phyloP scores from a whole-genome alignment of 2,329 filamentous ascomycete species.

The Fusarium tuaranense region DNA sequence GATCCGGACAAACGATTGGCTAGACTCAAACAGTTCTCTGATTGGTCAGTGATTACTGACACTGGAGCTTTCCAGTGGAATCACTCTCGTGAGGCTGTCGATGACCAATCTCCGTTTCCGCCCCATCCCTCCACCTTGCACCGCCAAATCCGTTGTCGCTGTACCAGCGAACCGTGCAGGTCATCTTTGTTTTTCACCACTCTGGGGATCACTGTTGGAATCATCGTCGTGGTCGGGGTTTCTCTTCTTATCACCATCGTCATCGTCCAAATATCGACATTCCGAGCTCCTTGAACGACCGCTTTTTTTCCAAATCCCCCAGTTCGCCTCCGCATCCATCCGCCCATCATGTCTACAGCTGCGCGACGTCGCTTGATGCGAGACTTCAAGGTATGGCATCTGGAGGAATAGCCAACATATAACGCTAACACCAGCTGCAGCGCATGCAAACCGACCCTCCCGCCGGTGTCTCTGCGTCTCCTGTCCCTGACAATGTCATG shows the following conservation, averaged over 20 bases:
- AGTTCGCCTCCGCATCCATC: slow-evolving; percentile 20
- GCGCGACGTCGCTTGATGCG: slow-evolving; percentile 97
- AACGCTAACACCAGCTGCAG: slow-evolving; percentile 58
- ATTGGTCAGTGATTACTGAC: slow-evolving; percentile 40
- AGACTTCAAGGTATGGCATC: slow-evolving; percentile 88
- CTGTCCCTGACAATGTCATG: slow-evolving; percentile 97
- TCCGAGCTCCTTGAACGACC: slow-evolving; percentile 3
- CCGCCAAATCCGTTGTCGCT: slow-evolving; percentile 24
- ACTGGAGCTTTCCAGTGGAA: slow-evolving; percentile 27
- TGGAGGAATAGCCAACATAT: neutral
- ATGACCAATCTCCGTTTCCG: slow-evolving; percentile 45
- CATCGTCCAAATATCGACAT: neutral
- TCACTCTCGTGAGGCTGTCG: slow-evolving; percentile 24
- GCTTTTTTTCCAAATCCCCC: neutral
- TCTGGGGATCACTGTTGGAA: neutral
- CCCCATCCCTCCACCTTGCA: slow-evolving; percentile 23
- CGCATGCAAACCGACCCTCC: slow-evolving; percentile 99
- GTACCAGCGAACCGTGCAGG: slow-evolving; percentile 21
- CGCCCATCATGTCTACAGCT: slow-evolving; percentile 79
- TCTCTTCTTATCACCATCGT: slow-evolving; percentile 1
- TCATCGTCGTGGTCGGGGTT: neutral
- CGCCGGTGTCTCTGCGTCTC: slow-evolving; percentile 94
- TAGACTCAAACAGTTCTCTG: slow-evolving; percentile 2
- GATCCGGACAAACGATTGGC: slow-evolving; percentile 21
- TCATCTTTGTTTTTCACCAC: slow-evolving; percentile 11